phyloP scores from a whole-genome alignment of 192 early-diverging fungal species.

The Chytriomyces sp. region DNA sequence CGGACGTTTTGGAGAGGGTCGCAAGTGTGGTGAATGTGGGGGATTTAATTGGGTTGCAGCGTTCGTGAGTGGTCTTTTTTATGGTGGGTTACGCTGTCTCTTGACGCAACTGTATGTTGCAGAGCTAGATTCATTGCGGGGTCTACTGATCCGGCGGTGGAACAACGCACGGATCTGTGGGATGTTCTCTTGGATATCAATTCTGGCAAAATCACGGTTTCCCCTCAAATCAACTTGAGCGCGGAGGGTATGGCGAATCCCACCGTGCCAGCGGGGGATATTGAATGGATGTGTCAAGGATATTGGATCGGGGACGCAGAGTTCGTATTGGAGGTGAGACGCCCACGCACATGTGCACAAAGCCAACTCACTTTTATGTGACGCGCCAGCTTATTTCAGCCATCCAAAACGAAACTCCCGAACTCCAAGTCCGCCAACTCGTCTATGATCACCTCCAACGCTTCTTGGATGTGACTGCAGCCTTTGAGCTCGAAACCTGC shows the following conservation, averaged over 20 bases:
- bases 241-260: neutral
- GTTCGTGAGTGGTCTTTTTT: constrained; percentile 2
- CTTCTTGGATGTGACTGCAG: constrained; percentile 76
- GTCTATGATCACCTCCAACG: constrained; percentile 85
- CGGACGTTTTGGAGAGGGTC: constrained; percentile 83
- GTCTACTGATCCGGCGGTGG: constrained; percentile 94
- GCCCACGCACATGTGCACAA: constrained; percentile 1
- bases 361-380: neutral
- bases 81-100: neutral
- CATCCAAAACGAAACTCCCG: constrained; percentile 83
- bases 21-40: constrained; percentile 90
- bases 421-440: constrained; percentile 83
- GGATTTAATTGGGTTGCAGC: too few species aligned
- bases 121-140: constrained; percentile 91
- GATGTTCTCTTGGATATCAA: constrained; percentile 95
- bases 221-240: constrained; percentile 52
- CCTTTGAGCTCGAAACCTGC: constrained; percentile 73
- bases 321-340: constrained; percentile 31
- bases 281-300: constrained; percentile 36
- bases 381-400: constrained; percentile 65
- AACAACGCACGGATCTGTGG: constrained; percentile 92
- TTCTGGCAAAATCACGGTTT: constrained; percentile 91
- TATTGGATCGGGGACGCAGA: constrained; percentile 45
- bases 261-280: constrained; percentile 23
- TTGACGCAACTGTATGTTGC: neutral